These are phyloP conservation scores for Picea engelmannii DNA, from an alignment of 83 land plant genomes.

Conservation along the genomic window DNA sequence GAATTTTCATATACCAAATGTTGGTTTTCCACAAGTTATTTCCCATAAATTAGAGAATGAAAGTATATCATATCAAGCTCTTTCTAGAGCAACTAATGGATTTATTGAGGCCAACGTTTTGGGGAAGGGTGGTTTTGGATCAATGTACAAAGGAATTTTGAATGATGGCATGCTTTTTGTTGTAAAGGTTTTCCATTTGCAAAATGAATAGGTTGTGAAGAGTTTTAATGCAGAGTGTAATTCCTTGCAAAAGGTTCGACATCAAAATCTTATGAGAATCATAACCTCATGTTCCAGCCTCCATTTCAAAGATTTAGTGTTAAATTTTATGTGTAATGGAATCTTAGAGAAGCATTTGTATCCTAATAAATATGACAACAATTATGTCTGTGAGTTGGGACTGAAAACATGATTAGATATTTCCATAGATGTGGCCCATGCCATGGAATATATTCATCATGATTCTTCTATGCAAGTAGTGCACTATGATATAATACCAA, in stretches of 20 bases:
- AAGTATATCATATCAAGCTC: slow-evolving; percentile 8
- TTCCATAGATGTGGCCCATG: slow-evolving; percentile 14
- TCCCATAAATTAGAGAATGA: background rate
- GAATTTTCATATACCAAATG: too few species aligned
- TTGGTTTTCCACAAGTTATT: too few species aligned
- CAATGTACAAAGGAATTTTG: background rate
- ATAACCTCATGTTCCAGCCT: slow-evolving; percentile 8
- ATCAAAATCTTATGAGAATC: slow-evolving; percentile 20
- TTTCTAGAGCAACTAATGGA: slow-evolving; percentile 17
- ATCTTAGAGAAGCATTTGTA: slow-evolving; percentile 16
- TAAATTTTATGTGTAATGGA: slow-evolving; percentile 19
- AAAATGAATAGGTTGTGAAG: background rate
- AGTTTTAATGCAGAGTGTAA: slow-evolving; percentile 23
- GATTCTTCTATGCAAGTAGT: background rate
- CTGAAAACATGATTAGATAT: background rate
- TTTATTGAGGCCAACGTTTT: slow-evolving; percentile 14
- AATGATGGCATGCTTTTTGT: background rate
- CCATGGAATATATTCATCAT: slow-evolving; percentile 17
- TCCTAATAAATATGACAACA: background rate
- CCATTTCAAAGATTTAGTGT: slow-evolving; percentile 1
- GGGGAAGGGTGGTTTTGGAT: slow-evolving; percentile 16
- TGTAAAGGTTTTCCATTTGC: slow-evolving; percentile 18
- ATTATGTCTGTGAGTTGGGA: background rate
- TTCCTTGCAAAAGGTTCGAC: background rate
- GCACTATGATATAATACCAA: slow-evolving; percentile 2